Base-by-base conservation (phyloP, 805 yeast genomes). In the Saccharomycopsis sp. region DNA sequence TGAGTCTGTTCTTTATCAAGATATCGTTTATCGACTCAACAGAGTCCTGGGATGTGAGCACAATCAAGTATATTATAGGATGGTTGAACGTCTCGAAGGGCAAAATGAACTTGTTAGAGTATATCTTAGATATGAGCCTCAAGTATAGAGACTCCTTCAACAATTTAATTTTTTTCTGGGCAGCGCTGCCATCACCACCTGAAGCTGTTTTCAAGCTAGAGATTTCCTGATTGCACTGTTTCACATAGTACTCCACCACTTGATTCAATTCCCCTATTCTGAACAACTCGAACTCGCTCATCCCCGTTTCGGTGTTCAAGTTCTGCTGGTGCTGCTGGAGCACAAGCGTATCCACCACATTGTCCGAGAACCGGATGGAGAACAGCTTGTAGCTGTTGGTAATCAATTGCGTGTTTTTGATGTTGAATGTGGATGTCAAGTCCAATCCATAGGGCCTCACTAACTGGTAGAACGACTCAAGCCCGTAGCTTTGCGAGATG, bases 71-170 rank as follows among this genome's bases (percentile, higher is more conserved):
- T 3, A 47, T 38, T 7, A 47, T 35, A 13, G 50, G 48, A 39
- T 47, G 50, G 32, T 47, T 44, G 20, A 47, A 47, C 2, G 48
- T 41, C 13, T 47, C 48, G 31, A 43, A 47, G 7, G 50, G 50
- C 15, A 45, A 29, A 9, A 47, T 31, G 15, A 36, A 9, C 8
- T 42, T 39, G 20, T 32, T 31, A n/a, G 43, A 30, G 20, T 36
- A 37, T 3, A 38, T 15, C 12, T 31, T 45, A 7, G 43, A 7
- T 3, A 42, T 38, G 20, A 44, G 31, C 18, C 38, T 35, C 7
- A 33, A 13, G 23, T 41, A 47, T 13, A 47, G 16, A 7, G 38
- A 33, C 7, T 38, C 25, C 15, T 26, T 29, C 10, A 43, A 21
- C 9, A 17, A 20, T 20, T 32, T 39, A 25, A 34, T 32, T 12